These are phyloP conservation scores for Tricholoma terreum DNA, from an alignment of 768 basidiomycete genomes.

Conservation along the genomic window DNA sequence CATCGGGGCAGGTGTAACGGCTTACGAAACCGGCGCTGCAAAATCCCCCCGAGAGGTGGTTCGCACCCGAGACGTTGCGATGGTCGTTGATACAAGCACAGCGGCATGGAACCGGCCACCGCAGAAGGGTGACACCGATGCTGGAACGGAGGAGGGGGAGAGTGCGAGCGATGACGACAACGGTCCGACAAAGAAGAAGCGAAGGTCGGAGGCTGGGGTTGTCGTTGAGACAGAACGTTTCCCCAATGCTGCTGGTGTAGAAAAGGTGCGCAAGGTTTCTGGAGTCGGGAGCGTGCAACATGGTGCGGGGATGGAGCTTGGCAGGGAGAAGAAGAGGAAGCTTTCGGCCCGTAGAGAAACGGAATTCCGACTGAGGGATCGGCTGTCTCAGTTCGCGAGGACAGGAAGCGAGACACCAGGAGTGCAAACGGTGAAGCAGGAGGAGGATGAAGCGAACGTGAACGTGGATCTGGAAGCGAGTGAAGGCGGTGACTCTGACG, in stretches of 20 bases:
- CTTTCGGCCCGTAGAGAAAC: conserved; percentile 10
- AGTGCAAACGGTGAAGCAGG: conserved; percentile 15
- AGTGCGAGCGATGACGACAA: conserved; percentile 7
- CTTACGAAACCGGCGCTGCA: not conserved
- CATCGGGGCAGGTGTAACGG: not conserved
- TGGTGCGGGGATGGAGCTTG: not conserved
- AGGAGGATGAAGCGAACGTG: conserved; percentile 17
- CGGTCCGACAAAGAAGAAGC: conserved; percentile 38
- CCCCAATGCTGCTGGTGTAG: not conserved
- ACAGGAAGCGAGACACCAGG: conserved; percentile 36
- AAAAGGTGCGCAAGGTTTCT: not conserved
- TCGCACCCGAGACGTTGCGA: conserved; percentile 1
- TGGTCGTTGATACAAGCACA: conserved; percentile 48
- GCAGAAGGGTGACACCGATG: not conserved
- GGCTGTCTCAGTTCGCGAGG: conserved; percentile 53
- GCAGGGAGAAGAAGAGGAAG: conserved; percentile 3
- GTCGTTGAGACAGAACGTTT: not conserved
- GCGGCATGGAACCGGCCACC: conserved; percentile 39
- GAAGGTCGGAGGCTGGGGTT: conserved; percentile 6
- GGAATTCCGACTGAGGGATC: conserved; percentile 40
- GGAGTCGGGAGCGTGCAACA: not conserved
- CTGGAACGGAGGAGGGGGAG: not conserved
- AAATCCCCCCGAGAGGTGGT: no score
- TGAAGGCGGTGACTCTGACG: not conserved
- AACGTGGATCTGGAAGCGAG: not conserved